phyloP scores from a whole-genome alignment of 176 grass and related monocot genomes.

The Luzula sylvatica region DNA sequence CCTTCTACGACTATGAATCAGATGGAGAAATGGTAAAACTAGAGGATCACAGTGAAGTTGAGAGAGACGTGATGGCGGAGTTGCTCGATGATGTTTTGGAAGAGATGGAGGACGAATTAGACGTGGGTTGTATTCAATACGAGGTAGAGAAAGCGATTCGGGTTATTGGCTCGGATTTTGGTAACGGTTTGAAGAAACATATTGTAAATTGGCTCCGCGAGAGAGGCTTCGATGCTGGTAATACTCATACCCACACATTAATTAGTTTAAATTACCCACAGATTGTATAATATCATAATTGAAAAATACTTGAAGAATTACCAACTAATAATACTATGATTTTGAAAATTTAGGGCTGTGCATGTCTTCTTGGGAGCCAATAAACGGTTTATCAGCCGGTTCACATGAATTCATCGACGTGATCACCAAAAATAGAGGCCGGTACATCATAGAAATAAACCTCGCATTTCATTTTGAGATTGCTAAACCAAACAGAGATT shows the following conservation, averaged over 20 bases:
- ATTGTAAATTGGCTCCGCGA: conserved; percentile 31
- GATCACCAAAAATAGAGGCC: neutral
- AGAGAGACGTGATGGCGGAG: neutral
- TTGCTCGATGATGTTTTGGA: conserved; percentile 20
- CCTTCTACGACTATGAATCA: conserved; percentile 73
- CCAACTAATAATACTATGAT: neutral
- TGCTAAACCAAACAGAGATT: conserved; percentile 48
- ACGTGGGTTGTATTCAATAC: conserved; percentile 23
- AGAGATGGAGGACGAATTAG: conserved; percentile 31
- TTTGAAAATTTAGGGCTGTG: conserved; percentile 42
- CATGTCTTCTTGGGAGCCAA: conserved; percentile 48
- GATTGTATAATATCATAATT: neutral
- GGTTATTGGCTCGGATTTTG: conserved; percentile 6
- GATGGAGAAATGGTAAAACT: conserved; percentile 10
- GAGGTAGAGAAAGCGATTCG: conserved; percentile 42
- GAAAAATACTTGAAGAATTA: no score
- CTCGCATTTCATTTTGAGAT: conserved; percentile 55
- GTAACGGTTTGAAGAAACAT: conserved; percentile 19
- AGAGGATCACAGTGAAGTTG: neutral
- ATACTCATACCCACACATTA: neutral
- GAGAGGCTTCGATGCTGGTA: conserved; percentile 54
- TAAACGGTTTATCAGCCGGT: conserved; percentile 20
- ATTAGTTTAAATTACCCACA: neutral
- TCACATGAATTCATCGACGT: conserved; percentile 60
- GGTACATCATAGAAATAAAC: conserved; percentile 70